Evolutionary conservation across 352 stramenopile species (phyloP).

Genomic region (Pythium brachiatum): DNA sequence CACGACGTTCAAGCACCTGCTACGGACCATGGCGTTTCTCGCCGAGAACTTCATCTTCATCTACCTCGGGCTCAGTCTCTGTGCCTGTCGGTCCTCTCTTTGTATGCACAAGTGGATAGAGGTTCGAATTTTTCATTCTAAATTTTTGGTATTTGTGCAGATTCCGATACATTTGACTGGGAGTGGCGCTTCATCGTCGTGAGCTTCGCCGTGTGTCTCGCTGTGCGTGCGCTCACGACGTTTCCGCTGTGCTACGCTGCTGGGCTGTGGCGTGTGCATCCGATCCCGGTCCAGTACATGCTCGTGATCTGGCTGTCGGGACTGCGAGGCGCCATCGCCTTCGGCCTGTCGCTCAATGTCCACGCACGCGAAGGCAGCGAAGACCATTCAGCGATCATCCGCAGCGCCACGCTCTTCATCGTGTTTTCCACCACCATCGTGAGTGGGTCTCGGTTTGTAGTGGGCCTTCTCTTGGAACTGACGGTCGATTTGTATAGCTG

Average conservation of each 20-base stretch:
- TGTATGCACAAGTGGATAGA: neutral
- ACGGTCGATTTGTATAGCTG: constrained; percentile 15
- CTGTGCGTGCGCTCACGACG: constrained; percentile 28
- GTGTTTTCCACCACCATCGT: constrained; percentile 36
- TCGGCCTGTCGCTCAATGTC: constrained; percentile 33
- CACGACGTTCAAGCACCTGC: constrained; percentile 33
- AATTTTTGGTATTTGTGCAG: neutral
- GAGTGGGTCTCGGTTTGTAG: neutral
- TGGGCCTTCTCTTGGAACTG: too few relatives aligned
- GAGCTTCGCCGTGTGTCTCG: constrained; percentile 29
- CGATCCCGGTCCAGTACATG: constrained; percentile 35
- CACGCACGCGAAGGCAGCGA: constrained; percentile 14
- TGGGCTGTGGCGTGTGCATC: constrained; percentile 25
- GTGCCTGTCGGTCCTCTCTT: constrained; percentile 27
- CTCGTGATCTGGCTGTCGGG: constrained; percentile 80
- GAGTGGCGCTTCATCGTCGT: constrained; percentile 37
- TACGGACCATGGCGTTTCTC: constrained; percentile 41
- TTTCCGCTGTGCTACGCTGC: constrained; percentile 32
- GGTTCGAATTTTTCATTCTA: constrained; percentile 1
- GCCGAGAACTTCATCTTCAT: constrained; percentile 48
- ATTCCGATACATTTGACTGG: constrained; percentile 36
- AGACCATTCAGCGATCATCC: constrained; percentile 21
- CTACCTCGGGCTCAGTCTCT: constrained; percentile 39
- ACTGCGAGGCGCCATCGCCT: constrained; percentile 52
- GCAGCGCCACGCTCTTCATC: constrained; percentile 23